Evolutionary conservation across 1,284 basidiomycete species (phyloP).

Genomic region (Termitomyces sp.): DNA sequence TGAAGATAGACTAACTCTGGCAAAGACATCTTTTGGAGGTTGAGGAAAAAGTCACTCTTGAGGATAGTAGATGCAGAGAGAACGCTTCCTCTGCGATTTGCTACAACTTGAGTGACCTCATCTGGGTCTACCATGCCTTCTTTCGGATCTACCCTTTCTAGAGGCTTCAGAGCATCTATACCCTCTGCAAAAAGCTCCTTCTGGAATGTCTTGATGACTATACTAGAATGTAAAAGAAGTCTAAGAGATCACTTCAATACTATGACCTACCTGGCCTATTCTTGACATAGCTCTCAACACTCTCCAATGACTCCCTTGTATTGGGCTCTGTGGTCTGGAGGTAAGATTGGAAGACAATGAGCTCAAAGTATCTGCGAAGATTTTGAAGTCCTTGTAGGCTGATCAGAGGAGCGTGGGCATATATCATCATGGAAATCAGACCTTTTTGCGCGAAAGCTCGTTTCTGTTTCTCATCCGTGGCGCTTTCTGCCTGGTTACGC

Average conservation of each 20-base stretch:
- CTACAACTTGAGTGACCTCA: conserved; percentile 82
- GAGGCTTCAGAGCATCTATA: conserved; percentile 77
- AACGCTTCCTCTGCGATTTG: conserved; percentile 82
- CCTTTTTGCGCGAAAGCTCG: conserved; percentile 67
- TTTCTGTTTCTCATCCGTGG: conserved; percentile 68
- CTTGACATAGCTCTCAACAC: conserved; percentile 78
- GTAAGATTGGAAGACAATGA: conserved; percentile 94
- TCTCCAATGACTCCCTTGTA: conserved; percentile 71
- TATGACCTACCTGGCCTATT: conserved; percentile 63
- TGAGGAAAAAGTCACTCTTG: conserved; percentile 96
- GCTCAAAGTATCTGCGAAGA: conserved; percentile 83
- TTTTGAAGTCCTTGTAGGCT: conserved; percentile 62
- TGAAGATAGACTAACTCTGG: conserved; percentile 64
- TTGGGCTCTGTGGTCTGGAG: conserved; percentile 84
- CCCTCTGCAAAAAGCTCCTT: conserved; percentile 85
- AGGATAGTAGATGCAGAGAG: conserved; percentile 91
- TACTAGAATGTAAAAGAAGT: not conserved
- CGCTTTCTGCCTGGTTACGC: conserved; percentile 70
- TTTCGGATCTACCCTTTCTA: conserved; percentile 70
- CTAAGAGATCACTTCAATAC: not conserved
- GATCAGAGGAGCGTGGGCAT: not conserved
- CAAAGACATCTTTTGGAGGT: conserved; percentile 91
- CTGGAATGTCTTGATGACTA: conserved; percentile 94
- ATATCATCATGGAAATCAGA: conserved; percentile 1
- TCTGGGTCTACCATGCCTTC: conserved; percentile 83